A percentile compares a stretch with the other conserved stretches of the same genome.
Evolutionary conservation across 345 rosid species (phyloP).

Genomic region (Rhodamnia rubescens): DNA sequence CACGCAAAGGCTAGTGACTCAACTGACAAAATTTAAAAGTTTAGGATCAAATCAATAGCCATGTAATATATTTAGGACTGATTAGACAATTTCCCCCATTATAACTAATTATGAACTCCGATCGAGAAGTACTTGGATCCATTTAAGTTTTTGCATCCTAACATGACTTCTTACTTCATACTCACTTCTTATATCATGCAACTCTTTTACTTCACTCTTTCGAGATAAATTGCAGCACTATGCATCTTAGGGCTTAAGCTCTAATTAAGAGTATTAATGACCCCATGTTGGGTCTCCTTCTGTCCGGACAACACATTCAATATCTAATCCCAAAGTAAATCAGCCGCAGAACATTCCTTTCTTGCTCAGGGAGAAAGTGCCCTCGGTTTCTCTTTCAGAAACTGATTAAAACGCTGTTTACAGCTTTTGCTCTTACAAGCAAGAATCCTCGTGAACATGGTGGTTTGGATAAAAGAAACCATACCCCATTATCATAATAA

Average conservation of each 20-base stretch:
- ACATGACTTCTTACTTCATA: neutral
- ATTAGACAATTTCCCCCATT: neutral
- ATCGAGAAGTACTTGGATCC: neutral
- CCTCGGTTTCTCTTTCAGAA: neutral
- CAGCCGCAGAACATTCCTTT: neutral
- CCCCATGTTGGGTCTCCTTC: neutral
- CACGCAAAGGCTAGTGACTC: fast-evolving
- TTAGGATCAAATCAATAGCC: fast-evolving
- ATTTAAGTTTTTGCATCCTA: neutral
- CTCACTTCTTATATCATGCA: neutral
- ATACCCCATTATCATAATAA: neutral
- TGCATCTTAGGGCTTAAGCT: neutral
- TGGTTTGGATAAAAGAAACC: neutral
- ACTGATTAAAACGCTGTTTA: neutral
- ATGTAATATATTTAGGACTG: neutral
- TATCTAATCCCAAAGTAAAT: neutral
- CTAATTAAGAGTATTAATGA: neutral
- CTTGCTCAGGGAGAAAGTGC: neutral
- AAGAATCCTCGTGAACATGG: neutral
- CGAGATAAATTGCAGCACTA: neutral
- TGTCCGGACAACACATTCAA: neutral
- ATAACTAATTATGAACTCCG: neutral
- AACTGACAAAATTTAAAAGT: neutral
- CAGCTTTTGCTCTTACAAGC: neutral
- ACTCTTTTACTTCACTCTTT: neutral